Evolutionary conservation across 768 basidiomycete genomes (phyloP).

Genomic region (Rhodotorula diobovata): DNA sequence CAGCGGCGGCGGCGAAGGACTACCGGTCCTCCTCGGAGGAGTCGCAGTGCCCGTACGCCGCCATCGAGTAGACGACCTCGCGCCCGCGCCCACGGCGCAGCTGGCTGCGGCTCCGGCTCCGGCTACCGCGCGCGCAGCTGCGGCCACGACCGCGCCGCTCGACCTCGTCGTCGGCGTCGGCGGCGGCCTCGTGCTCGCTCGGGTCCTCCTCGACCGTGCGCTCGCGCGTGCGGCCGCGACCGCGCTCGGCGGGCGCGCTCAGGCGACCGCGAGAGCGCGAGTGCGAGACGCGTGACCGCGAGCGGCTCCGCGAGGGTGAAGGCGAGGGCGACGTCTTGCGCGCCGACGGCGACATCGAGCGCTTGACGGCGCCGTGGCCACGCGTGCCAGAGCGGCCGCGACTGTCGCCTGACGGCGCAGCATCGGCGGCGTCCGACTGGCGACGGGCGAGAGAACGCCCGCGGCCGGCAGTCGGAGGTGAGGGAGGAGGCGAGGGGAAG

Average conservation of each 20-base stretch:
- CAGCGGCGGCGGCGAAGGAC: not conserved
- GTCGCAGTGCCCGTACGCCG: constrained; percentile 20
- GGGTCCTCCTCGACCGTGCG: not conserved
- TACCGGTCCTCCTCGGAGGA: constrained; percentile 12
- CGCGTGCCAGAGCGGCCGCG: constrained; percentile 20
- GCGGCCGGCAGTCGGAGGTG: constrained; percentile 30
- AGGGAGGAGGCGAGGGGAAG: constrained; percentile 25
- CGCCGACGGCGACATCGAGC: constrained; percentile 2
- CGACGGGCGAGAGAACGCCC: constrained; percentile 22
- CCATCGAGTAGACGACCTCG: constrained; percentile 18
- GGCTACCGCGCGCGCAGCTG: not conserved
- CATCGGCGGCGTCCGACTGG: not conserved
- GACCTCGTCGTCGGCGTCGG: not conserved
- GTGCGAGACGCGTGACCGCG: constrained; percentile 5
- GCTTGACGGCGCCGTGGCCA: constrained; percentile 13
- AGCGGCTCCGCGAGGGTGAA: not conserved
- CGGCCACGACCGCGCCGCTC: constrained; percentile 17
- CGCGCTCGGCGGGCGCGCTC: not conserved
- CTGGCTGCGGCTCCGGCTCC: constrained; percentile 13
- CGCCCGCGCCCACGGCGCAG: constrained; percentile 17
- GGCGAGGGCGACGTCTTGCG: constrained; percentile 1
- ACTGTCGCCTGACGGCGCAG: not conserved
- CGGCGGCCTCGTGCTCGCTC: constrained; percentile 5
- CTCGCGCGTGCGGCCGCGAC: constrained; percentile 20
- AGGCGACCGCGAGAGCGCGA: constrained; percentile 10